phyloP scores from a whole-genome alignment of 306 rosid genomes.

The Sphenostylis stenocarpa region DNA sequence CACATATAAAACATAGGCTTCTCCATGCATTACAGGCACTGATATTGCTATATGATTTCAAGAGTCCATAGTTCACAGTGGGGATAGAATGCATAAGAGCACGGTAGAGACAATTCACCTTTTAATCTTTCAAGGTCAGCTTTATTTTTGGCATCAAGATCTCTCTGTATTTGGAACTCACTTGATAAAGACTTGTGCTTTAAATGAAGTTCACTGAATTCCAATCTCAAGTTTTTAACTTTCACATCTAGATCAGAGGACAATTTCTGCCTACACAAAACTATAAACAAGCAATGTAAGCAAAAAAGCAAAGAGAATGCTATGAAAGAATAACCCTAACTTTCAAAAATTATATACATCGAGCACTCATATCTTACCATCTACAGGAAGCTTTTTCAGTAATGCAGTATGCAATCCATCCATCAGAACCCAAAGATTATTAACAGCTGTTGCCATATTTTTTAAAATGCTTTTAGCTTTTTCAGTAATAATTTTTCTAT shows the following conservation, averaged over 20 bases:
- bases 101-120: conserved; percentile 49
- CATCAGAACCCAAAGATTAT: conserved; percentile 55
- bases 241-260: conserved; percentile 46
- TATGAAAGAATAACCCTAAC: conserved; percentile 17
- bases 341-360: conserved; percentile 14
- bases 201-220: conserved; percentile 58
- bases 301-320: conserved; percentile 27
- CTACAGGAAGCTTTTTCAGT: conserved; percentile 54
- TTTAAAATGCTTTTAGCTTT: conserved; percentile 47
- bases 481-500: conserved; percentile 35
- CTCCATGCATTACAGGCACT: neutral
- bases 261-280: conserved; percentile 51
- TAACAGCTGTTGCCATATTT: conserved; percentile 50
- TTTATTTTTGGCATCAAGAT: conserved; percentile 65
- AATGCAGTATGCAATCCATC: conserved; percentile 58
- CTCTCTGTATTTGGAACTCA: conserved; percentile 62
- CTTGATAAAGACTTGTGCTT: conserved; percentile 63
- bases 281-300: conserved; percentile 52
- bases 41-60: neutral
- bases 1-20: neutral
- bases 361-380: conserved; percentile 51
- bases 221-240: conserved; percentile 65
- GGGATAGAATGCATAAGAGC: neutral
- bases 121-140: conserved; percentile 55
- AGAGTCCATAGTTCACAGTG: neutral